Conservation (phyloP, 805 yeast genomes). For the fission yeast (Schizosaccharomyces pombe) region DNA sequence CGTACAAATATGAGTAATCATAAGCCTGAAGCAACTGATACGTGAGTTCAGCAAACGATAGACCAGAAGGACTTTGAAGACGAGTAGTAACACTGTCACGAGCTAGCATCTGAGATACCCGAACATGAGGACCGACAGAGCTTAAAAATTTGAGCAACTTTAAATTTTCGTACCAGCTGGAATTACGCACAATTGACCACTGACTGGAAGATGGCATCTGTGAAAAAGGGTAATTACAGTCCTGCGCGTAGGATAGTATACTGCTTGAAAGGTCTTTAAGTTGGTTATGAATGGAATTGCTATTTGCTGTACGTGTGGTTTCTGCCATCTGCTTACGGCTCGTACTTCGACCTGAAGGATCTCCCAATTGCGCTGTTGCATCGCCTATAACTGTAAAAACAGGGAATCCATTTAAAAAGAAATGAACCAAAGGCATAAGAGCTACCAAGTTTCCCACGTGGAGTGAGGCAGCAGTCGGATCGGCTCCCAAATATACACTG, state of each 20-base stretch:
- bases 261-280: slow-evolving; percentile 33
- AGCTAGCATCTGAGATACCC: slow-evolving; percentile 69
- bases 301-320: slow-evolving; percentile 30
- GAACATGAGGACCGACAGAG: slow-evolving; percentile 48
- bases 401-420: slow-evolving; percentile 55
- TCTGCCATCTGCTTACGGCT: slow-evolving; percentile 44
- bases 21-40: slow-evolving; percentile 85
- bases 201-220: slow-evolving; percentile 1
- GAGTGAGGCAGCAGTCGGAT: slow-evolving; percentile 74
- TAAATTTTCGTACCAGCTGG: slow-evolving; percentile 66
- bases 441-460: slow-evolving; percentile 86
- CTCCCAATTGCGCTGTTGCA: slow-evolving; percentile 91
- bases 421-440: slow-evolving; percentile 60
- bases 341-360: slow-evolving; percentile 74
- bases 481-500: slow-evolving; percentile 71
- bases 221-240: slow-evolving; percentile 17
- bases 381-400: slow-evolving; percentile 28
- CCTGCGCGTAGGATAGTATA: slow-evolving; percentile 39
- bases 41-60: slow-evolving; percentile 84
- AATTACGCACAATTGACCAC: slow-evolving; percentile 32
- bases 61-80: slow-evolving; percentile 16
- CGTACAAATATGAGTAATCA: slow-evolving; percentile 67
- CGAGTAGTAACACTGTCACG: slow-evolving; percentile 65
- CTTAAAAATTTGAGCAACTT: slow-evolving; percentile 58
- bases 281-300: slow-evolving; percentile 35